These are phyloP conservation scores for Glycyrrhiza uralensis DNA, from an alignment of 306 rosid genomes.

Conservation along the genomic window DNA sequence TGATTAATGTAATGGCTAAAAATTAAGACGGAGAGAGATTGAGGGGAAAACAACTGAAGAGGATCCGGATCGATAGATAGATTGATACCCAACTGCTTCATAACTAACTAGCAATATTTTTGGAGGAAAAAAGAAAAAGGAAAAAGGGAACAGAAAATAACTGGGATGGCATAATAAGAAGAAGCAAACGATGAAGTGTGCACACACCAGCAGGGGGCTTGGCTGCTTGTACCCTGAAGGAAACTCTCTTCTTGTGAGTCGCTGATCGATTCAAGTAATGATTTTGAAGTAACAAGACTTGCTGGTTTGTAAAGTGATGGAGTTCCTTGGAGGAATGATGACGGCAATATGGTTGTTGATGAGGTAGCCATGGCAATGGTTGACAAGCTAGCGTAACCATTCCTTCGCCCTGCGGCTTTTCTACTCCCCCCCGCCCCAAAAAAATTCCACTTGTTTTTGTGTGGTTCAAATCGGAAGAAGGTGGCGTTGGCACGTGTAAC, in stretches of 20 bases:
- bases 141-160: neutral
- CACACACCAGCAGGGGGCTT: constrained; percentile 82
- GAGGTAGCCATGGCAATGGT: constrained; percentile 57
- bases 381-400: neutral
- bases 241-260: constrained; percentile 18
- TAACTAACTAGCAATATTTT: neutral
- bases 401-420: constrained; percentile 22
- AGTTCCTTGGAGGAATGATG: constrained; percentile 46
- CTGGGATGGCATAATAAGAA: neutral
- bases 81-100: constrained; percentile 14
- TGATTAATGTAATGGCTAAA: no score
- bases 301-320: constrained; percentile 21
- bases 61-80: no score
- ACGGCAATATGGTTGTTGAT: constrained; percentile 31
- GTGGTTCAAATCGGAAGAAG: constrained; percentile 25
- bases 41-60: no score
- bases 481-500: constrained; percentile 12
- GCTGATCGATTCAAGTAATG: neutral
- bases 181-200: neutral
- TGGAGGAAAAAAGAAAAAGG: neutral
- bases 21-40: no score
- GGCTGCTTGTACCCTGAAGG: constrained; percentile 58
- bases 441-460: neutral
- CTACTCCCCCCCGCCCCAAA: no score
- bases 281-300: constrained; percentile 24